These are phyloP conservation scores for Rubroboletus satanas DNA, from an alignment of 768 basidiomycete genomes.

Conservation along the genomic window DNA sequence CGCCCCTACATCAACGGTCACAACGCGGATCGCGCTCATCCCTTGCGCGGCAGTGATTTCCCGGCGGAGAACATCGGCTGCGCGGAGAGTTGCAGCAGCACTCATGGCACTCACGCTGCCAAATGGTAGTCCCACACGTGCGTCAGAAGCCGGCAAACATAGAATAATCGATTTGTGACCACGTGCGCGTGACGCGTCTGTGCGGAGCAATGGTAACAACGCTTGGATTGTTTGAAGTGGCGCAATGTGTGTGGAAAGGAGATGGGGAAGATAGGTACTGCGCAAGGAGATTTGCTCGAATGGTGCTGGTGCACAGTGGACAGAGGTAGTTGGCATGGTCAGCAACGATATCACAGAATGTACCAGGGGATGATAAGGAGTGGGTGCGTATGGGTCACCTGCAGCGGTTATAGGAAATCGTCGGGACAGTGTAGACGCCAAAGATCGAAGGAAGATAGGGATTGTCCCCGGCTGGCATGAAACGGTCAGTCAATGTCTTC, in stretches of 20 bases:
- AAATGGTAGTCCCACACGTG: constrained; percentile 72
- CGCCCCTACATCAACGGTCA: constrained; percentile 70
- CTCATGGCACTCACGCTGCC: constrained; percentile 66
- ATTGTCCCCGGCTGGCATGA: constrained; percentile 60
- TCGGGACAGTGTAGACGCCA: constrained; percentile 74
- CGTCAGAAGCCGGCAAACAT: constrained; percentile 70
- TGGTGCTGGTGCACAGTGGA: constrained; percentile 47
- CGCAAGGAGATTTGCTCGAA: constrained; percentile 67
- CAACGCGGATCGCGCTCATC: constrained; percentile 50
- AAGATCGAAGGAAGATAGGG: constrained; percentile 73
- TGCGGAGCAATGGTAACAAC: constrained; percentile 71
- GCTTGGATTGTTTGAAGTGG: constrained; percentile 76
- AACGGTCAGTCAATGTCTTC: constrained; percentile 4
- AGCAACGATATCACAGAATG: constrained; percentile 78
- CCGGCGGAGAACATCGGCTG: constrained; percentile 66
- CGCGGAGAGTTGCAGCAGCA: constrained; percentile 68
- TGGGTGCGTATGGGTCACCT: constrained; percentile 77
- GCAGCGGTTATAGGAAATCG: constrained; percentile 74
- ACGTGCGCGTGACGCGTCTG: constrained; percentile 54
- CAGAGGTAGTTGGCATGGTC: constrained; percentile 45
- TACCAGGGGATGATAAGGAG: constrained; percentile 63
- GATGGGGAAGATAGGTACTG: constrained; percentile 62
- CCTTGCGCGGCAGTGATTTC: constrained; percentile 69
- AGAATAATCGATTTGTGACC: constrained; percentile 51
- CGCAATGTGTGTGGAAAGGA: constrained; percentile 70